These are phyloP conservation scores for Diaporthe citrichinensis DNA, from an alignment of 2,329 filamentous ascomycete species.

Conservation along the genomic window DNA sequence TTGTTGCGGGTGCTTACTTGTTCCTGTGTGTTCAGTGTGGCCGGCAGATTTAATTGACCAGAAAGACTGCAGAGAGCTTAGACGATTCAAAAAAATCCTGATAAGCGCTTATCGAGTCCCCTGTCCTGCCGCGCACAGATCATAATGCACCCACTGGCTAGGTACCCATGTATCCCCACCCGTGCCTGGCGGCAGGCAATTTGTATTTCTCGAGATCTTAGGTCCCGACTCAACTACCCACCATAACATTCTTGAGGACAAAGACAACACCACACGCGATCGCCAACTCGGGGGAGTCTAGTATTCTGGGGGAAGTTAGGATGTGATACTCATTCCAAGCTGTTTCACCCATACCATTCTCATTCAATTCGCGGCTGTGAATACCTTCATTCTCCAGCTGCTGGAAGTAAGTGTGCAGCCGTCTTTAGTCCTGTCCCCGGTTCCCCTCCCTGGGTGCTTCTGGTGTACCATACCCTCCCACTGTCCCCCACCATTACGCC, in stretches of 20 bases:
- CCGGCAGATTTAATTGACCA: neutral
- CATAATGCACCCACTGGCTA: neutral
- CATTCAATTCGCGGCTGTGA: conserved; percentile 33
- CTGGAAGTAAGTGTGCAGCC: conserved; percentile 29
- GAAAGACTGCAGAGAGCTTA: neutral
- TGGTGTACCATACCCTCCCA: neutral
- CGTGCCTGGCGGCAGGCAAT: conserved; percentile 10
- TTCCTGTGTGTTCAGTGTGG: neutral
- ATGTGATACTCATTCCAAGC: conserved; percentile 37
- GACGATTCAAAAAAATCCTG: conserved; percentile 6
- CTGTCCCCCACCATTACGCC: conserved; percentile 11
- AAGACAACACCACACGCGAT: conserved; percentile 22
- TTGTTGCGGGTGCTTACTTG: conserved; percentile 45
- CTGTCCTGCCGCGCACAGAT: neutral
- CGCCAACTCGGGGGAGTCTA: conserved; percentile 17
- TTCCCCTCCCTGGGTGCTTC: neutral
- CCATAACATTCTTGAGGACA: neutral
- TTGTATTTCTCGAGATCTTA: conserved; percentile 15
- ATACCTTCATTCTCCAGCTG: conserved; percentile 26
- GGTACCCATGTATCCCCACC: neutral
- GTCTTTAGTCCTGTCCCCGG: neutral
- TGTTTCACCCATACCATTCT: conserved; percentile 32
- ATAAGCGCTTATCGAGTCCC: conserved; percentile 5
- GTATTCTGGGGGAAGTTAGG: conserved; percentile 36
- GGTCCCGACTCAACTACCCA: conserved; percentile 19